These are phyloP conservation scores for Hypomontagnella submonticulosa DNA, from an alignment of 495 filamentous ascomycete species.

Conservation along the genomic window DNA sequence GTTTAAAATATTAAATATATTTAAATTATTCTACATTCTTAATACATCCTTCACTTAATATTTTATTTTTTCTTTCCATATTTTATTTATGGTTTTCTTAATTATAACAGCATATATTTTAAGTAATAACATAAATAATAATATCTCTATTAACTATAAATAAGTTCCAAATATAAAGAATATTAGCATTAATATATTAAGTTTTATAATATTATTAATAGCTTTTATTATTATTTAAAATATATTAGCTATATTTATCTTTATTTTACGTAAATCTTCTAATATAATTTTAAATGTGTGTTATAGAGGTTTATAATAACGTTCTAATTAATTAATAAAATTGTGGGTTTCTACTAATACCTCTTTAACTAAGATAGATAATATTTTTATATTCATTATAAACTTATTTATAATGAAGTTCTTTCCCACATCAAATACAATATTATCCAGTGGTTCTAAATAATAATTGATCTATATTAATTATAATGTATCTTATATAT, in stretches of 20 bases:
- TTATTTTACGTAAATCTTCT: background rate
- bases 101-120: slow-evolving; percentile 1
- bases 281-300: background rate
- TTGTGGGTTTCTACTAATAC: background rate
- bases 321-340: background rate
- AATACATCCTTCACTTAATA: background rate
- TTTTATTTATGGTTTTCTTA: slow-evolving; percentile 1
- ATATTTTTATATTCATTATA: background rate
- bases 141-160: background rate
- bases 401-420: background rate
- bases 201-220: slow-evolving; percentile 7
- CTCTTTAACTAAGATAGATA: background rate
- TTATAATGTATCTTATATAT: slow-evolving; percentile 10
- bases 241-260: background rate
- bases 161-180: slow-evolving; percentile 2
- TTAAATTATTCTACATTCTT: background rate
- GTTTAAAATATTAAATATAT: slow-evolving; percentile 4
- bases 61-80: slow-evolving; percentile 3
- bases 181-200: background rate
- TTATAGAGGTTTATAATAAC: slow-evolving; percentile 1
- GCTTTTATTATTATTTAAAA: slow-evolving; percentile 3
- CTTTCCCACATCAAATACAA: background rate
- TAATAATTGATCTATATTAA: slow-evolving; percentile 4
- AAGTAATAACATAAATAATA: background rate
- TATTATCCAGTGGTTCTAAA: background rate